Conservation (phyloP, 2,329 filamentous ascomycete species). For the Podosphaera xanthii region DNA sequence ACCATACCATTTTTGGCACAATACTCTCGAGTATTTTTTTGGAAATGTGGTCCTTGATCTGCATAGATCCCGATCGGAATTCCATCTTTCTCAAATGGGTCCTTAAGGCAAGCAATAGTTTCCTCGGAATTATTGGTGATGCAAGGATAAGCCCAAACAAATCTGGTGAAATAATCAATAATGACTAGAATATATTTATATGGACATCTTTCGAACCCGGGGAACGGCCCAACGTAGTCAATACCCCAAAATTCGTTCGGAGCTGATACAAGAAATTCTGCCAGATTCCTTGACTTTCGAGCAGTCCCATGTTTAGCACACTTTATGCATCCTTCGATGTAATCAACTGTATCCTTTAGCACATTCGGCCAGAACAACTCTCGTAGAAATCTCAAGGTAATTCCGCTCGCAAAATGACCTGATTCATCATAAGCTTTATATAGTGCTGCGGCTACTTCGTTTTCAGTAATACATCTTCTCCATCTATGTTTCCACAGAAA, state of each 20-base stretch:
- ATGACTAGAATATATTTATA: background rate
- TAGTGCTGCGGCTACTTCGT: background rate
- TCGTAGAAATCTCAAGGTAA: background rate
- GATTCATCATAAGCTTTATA: background rate
- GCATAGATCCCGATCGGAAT: background rate
- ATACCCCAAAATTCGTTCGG: background rate
- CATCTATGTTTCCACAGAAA: background rate
- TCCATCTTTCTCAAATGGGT: background rate
- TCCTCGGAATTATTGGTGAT: background rate
- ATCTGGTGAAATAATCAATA: slow-evolving; percentile 1
- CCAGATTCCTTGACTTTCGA: background rate
- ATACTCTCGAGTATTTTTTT: background rate
- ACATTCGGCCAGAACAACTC: background rate
- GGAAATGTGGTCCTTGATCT: background rate
- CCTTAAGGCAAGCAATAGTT: background rate
- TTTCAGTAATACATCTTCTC: background rate
- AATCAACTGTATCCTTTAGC: background rate
- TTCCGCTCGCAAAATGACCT: background rate
- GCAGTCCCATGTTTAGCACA: background rate
- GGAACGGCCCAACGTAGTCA: background rate
- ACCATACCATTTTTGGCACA: background rate
- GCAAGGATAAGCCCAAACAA: background rate
- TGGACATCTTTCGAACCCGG: background rate
- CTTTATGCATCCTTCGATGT: background rate
- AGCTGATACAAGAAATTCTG: background rate